Conservation (phyloP, 495 filamentous ascomycete genomes). For the Bathelium albidoporum region DNA sequence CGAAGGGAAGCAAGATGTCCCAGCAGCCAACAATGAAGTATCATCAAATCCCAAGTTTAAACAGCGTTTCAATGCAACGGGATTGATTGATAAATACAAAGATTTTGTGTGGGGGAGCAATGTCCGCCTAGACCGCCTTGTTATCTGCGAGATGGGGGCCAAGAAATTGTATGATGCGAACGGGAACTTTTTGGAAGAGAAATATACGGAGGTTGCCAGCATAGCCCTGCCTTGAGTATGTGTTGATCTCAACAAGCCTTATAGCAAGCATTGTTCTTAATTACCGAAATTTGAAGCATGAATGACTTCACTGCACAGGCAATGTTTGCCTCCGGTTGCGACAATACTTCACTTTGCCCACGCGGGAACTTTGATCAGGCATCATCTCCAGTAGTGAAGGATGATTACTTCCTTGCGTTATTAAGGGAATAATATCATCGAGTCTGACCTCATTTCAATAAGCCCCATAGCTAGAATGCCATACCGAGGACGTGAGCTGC, state of each 20-base stretch:
- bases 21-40: not conserved
- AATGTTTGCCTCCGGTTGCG: too few relatives aligned
- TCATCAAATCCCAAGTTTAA: not conserved
- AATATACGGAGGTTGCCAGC: constrained; percentile 27
- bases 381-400: not conserved
- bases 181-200: constrained; percentile 26
- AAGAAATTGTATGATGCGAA: constrained; percentile 27
- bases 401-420: too few relatives aligned
- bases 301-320: too few relatives aligned
- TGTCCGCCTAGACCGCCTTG: constrained; percentile 27
- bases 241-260: not conserved
- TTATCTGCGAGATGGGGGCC: constrained; percentile 35
- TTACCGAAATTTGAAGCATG: too few relatives aligned
- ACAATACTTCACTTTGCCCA: too few relatives aligned
- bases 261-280: too few relatives aligned
- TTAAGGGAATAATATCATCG: too few relatives aligned
- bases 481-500: too few relatives aligned
- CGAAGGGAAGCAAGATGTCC: not conserved
- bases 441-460: too few relatives aligned
- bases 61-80: constrained; percentile 25
- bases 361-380: too few relatives aligned
- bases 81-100: constrained; percentile 26
- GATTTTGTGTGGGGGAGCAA: constrained; percentile 30
- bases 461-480: too few relatives aligned
- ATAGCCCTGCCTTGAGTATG: constrained; percentile 5